Conservation (phyloP, 495 filamentous ascomycete genomes). For the Neurospora sp. region DNA sequence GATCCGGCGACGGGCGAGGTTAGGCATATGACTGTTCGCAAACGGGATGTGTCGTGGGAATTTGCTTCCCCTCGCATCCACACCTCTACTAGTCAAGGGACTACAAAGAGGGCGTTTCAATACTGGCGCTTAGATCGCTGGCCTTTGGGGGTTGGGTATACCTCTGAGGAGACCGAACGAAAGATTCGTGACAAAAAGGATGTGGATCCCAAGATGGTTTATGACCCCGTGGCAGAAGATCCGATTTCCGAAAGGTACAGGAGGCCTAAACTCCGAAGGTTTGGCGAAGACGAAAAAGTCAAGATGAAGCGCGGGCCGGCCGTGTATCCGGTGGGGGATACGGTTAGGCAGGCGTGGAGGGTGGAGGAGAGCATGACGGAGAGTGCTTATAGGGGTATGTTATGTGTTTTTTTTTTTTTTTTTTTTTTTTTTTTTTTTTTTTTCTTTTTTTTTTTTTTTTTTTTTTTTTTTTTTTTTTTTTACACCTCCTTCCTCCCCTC, state of each 20-base stretch:
- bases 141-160: conserved; percentile 7
- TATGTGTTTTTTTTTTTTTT: conserved; percentile 1
- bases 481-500: not conserved
- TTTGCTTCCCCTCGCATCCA: not conserved
- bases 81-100: not conserved
- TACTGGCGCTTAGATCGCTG: conserved; percentile 20
- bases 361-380: conserved; percentile 9
- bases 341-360: conserved; percentile 8
- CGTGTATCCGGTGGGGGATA: conserved; percentile 17
- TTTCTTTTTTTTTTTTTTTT: too few relatives aligned
- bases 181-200: not conserved
- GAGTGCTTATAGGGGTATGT: conserved; percentile 8
- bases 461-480: not conserved
- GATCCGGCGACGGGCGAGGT: not conserved
- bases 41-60: conserved; percentile 16
- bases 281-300: conserved; percentile 9
- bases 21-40: conserved; percentile 6
- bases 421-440: not conserved
- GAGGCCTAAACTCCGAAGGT: conserved; percentile 11
- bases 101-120: not conserved
- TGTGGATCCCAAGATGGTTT: conserved; percentile 8
- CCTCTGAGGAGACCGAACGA: not conserved
- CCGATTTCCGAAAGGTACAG: conserved; percentile 8
- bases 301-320: conserved; percentile 10
- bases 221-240: conserved; percentile 9